phyloP scores from a whole-genome alignment of 202 grass and related monocot genomes.

The Carex arenaria region DNA sequence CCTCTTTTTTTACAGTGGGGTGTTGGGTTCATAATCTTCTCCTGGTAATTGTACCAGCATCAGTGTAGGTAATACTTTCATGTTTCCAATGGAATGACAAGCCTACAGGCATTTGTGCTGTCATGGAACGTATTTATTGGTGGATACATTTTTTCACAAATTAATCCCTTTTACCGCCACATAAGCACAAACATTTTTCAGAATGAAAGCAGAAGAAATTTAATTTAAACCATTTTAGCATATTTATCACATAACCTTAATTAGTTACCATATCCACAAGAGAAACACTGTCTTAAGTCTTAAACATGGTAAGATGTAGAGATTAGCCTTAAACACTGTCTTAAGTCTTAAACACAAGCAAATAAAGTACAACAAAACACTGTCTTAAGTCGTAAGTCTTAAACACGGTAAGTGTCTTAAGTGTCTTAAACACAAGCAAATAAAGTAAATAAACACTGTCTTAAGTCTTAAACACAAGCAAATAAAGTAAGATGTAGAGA shows the following conservation, averaged over 20 bases:
- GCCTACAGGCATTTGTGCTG: no score
- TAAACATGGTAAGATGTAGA: not conserved
- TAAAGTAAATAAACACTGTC: not conserved
- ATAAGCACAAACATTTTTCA: not conserved
- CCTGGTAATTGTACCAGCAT: no score
- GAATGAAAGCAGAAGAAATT: not conserved
- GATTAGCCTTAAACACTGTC: no score
- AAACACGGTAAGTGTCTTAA: no score
- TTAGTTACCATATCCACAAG: not conserved
- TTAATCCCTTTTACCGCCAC: not conserved
- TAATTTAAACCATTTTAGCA: not conserved
- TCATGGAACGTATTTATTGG: no score
- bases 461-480: not conserved
- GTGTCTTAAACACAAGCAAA: not conserved
- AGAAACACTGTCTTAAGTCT: not conserved
- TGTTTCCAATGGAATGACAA: no score
- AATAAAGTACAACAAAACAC: no score
- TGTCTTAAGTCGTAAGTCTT: no score
- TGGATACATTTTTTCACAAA: no score
- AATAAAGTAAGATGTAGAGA: not conserved
- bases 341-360: not conserved
- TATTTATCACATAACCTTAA: not conserved
- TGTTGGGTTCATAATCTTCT: no score
- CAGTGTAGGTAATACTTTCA: no score
- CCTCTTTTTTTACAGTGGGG: no score